phyloP scores from a whole-genome alignment of 139 green algal species.

The Volvox reticuliferus region DNA sequence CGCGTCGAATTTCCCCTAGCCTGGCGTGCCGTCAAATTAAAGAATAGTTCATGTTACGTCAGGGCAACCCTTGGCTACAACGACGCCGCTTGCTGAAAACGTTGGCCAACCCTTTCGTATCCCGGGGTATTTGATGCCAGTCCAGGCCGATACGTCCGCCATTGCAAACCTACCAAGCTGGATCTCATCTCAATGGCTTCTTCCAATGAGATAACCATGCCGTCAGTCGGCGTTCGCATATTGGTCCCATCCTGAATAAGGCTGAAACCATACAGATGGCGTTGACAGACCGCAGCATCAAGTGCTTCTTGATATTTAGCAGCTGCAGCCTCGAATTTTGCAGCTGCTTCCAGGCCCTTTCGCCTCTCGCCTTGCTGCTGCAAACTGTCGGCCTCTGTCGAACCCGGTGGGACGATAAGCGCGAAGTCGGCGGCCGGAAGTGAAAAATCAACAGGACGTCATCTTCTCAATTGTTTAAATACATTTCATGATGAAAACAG shows the following conservation, averaged over 20 bases:
- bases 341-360: constrained; percentile 61
- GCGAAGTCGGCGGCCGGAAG: no score
- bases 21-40: no score
- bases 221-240: background rate
- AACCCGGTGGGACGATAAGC: background rate
- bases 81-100: no score
- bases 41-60: no score
- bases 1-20: no score
- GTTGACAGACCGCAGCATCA: background rate
- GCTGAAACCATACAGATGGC: background rate
- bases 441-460: no score
- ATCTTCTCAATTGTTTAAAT: no score
- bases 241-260: background rate
- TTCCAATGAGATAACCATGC: background rate
- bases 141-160: no score
- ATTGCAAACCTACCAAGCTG: background rate
- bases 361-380: constrained; percentile 76
- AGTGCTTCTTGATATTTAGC: background rate
- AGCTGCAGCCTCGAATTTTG: constrained; percentile 54
- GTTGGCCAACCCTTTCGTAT: no score
- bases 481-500: no score
- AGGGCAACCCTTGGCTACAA: no score
- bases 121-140: no score
- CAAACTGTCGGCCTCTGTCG: constrained; percentile 72
- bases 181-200: constrained; percentile 10